These are phyloP conservation scores for Corchorus capsularis DNA, from an alignment of 345 rosid genomes.

Conservation along the genomic window DNA sequence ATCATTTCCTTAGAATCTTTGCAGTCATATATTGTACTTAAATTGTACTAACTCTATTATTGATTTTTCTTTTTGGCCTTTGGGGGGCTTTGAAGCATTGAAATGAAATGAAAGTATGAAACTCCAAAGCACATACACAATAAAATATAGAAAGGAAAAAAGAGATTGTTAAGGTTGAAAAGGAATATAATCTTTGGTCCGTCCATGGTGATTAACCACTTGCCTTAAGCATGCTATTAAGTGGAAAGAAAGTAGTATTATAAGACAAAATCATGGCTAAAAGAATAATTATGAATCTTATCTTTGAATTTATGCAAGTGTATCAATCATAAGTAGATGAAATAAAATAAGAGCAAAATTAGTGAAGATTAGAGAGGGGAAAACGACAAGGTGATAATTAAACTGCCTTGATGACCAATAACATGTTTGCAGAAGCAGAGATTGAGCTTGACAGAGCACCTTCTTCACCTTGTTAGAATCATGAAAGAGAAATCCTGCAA, in stretches of 20 bases:
- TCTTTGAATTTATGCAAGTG: constrained; percentile 7
- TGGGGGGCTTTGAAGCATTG: background rate
- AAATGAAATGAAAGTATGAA: background rate
- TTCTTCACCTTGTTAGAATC: background rate
- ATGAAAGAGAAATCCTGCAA: background rate
- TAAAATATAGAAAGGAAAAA: background rate
- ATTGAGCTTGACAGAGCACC: background rate
- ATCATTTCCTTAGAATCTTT: background rate
- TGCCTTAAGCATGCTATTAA: background rate
- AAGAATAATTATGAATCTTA: background rate
- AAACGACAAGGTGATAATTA: background rate
- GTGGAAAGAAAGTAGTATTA: constrained; percentile 8
- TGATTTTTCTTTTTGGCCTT: background rate
- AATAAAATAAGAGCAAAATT: background rate
- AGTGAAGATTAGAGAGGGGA: background rate
- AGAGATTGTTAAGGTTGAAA: background rate
- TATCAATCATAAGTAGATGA: constrained; percentile 13
- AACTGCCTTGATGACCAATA: constrained; percentile 18
- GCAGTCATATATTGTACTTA: background rate
- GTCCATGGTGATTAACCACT: constrained; percentile 18
- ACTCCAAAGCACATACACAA: background rate
- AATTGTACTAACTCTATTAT: background rate
- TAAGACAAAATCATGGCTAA: background rate
- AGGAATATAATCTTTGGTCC: constrained; percentile 8
- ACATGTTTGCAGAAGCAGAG: background rate